Base-by-base conservation (phyloP, 1,284 basidiomycete species). In the Melampsora americana region DNA sequence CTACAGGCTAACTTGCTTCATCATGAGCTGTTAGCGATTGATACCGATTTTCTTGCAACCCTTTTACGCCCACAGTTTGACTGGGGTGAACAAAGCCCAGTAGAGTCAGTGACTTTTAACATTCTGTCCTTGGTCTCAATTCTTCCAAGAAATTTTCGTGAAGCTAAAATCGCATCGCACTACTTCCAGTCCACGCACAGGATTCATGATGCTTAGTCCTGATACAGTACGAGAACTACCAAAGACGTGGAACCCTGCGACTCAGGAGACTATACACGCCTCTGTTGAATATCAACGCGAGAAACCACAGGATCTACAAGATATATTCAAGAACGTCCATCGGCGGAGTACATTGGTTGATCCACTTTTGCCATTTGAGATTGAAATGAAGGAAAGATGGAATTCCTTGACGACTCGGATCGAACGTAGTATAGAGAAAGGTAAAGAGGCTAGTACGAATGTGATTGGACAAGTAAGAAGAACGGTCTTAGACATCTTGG, bases 251-350 rank as follows among this genome's bases (percentile, higher is more conserved):
- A 44, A 73, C 59, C 44, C 59, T 39, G 30, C 71, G 11, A 42
- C 71, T 26, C 64, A 42, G 44, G 71, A 73, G 66, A 73, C 71
- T 12, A 66, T 73, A n/a, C 71, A 73, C 35, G 62, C 62, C 23
- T 73, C 71, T 20, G 71, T 73, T n/a, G 62, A 32, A 32, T 53
- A 46, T 59, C 71, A 73, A 66, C 48, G 59, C 50, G 42, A 39
- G 18, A 46, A 56, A 60, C 39, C 28, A 20, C 46, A 48, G 12
- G 71, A 66, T 35, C 62, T 73, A 16, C 62, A 62, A 18, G 66
- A 28, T 28, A 66, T 73, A 26, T 66, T 66, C 32, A 35, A 65
- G 44, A 65, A 66, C 6, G n/a, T 28, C 20, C 20, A 56, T n/a
- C 53, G 65, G 12, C 53, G 48, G 2, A n/a, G 42, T 1, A 73